Conservation (phyloP, 345 rosid genomes). For the Adansonia digitata region DNA sequence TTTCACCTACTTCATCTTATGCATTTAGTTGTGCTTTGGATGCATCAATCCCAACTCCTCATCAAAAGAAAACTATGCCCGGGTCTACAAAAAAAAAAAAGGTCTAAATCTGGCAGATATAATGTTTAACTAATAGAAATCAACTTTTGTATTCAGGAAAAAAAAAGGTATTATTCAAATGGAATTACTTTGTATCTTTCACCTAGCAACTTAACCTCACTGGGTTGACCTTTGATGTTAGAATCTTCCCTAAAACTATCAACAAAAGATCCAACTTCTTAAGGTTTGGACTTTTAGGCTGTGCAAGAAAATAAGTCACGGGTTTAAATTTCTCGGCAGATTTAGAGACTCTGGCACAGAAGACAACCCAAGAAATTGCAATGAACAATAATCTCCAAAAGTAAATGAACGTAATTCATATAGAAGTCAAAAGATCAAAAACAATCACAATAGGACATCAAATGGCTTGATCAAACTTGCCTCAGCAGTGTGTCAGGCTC, state of each 20-base stretch:
- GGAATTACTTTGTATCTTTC: background rate
- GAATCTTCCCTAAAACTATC: background rate
- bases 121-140: background rate
- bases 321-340: too few relatives aligned
- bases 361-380: background rate
- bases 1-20: slow-evolving; percentile 2
- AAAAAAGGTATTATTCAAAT: too few relatives aligned
- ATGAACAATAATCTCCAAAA: slow-evolving; percentile 5
- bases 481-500: too few relatives aligned
- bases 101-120: background rate
- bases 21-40: background rate
- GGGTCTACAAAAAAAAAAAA: background rate
- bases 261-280: background rate
- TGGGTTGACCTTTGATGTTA: background rate
- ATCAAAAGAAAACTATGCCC: too few relatives aligned
- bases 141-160: background rate
- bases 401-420: background rate
- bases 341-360: background rate
- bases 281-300: background rate
- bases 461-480: background rate
- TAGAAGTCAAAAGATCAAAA: slow-evolving; percentile 2
- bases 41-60: background rate
- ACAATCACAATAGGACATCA: slow-evolving; percentile 10
- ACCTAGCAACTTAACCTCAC: background rate
- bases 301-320: too few relatives aligned